Percentiles rank a stretch among this genome's conserved stretches.
phyloP scores from a whole-genome alignment of 2,329 filamentous ascomycete species.

The Pyrenochaeta sp. region DNA sequence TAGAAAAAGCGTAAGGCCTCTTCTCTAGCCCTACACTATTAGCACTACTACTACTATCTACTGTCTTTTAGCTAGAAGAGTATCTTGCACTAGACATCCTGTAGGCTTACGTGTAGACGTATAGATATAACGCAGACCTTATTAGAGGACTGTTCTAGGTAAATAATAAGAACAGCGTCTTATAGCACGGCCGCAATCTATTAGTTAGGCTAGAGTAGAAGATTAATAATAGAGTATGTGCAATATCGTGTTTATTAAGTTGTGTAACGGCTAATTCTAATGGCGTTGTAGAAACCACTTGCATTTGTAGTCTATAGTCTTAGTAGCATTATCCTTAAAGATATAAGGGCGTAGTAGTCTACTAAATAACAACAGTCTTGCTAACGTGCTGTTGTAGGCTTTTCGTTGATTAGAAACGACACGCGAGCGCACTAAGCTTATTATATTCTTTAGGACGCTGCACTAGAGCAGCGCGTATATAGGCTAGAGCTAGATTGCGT shows the following conservation, averaged over 20 bases:
- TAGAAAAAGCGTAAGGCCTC: slow-evolving; percentile 5
- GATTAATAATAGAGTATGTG: slow-evolving; percentile 37
- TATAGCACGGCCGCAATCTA: slow-evolving; percentile 41
- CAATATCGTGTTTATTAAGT: slow-evolving; percentile 3
- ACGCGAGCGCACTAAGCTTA: slow-evolving; percentile 35
- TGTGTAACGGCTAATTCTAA: slow-evolving; percentile 10
- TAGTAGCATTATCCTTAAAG: slow-evolving; percentile 51
- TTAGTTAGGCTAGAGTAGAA: slow-evolving; percentile 40
- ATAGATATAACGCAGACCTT: slow-evolving; percentile 52
- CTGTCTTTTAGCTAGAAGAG: slow-evolving; percentile 48
- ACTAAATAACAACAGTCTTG: background rate
- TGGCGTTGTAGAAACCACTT: slow-evolving; percentile 35
- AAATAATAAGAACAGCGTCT: slow-evolving; percentile 50
- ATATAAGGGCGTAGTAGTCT: slow-evolving; percentile 28
- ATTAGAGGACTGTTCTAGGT: slow-evolving; percentile 45
- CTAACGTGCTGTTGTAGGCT: slow-evolving; percentile 32
- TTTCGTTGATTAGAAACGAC: slow-evolving; percentile 37
- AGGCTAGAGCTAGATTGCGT: slow-evolving; percentile 44
- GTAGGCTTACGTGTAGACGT: slow-evolving; percentile 50
- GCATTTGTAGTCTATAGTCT: slow-evolving; percentile 50
- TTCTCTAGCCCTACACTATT: background rate
- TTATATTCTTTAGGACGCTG: slow-evolving; percentile 54
- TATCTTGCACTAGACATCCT: slow-evolving; percentile 47
- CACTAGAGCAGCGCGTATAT: slow-evolving; percentile 46
- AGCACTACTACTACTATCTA: slow-evolving; percentile 29